phyloP scores from a whole-genome alignment of 306 rosid species.

The Lathyrus aphaca region DNA sequence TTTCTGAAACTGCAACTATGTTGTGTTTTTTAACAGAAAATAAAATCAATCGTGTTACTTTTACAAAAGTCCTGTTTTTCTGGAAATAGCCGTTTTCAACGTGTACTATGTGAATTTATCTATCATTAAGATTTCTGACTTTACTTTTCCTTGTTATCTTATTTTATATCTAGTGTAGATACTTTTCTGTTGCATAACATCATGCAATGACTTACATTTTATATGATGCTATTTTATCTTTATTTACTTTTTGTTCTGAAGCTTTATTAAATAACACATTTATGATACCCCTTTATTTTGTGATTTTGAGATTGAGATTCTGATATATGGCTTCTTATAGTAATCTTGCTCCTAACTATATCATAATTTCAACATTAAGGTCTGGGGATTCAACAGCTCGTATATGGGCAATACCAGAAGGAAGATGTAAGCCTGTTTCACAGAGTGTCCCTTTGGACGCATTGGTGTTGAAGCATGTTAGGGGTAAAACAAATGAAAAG shows the following conservation, averaged over 20 bases:
- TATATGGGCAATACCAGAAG: conserved; percentile 81
- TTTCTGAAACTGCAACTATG: conserved; percentile 3
- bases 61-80: conserved; percentile 23
- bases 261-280: background rate
- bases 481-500: conserved; percentile 77
- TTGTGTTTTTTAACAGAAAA: conserved; percentile 1
- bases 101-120: conserved; percentile 12
- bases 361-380: conserved; percentile 46
- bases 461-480: conserved; percentile 86
- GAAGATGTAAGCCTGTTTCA: conserved; percentile 57
- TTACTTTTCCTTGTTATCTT: background rate
- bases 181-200: background rate
- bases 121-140: background rate
- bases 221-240: background rate
- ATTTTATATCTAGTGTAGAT: conserved; percentile 6
- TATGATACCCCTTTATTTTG: conserved; percentile 13
- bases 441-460: conserved; percentile 59
- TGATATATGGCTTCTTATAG: conserved; percentile 9
- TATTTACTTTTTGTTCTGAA: conserved; percentile 11
- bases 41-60: background rate
- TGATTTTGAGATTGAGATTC: conserved; percentile 22
- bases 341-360: conserved; percentile 13
- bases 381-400: conserved; percentile 99
- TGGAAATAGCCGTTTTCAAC: background rate
- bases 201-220: background rate